phyloP scores from a whole-genome alignment of 768 basidiomycete genomes.

The Leccinum subtestaceum region DNA sequence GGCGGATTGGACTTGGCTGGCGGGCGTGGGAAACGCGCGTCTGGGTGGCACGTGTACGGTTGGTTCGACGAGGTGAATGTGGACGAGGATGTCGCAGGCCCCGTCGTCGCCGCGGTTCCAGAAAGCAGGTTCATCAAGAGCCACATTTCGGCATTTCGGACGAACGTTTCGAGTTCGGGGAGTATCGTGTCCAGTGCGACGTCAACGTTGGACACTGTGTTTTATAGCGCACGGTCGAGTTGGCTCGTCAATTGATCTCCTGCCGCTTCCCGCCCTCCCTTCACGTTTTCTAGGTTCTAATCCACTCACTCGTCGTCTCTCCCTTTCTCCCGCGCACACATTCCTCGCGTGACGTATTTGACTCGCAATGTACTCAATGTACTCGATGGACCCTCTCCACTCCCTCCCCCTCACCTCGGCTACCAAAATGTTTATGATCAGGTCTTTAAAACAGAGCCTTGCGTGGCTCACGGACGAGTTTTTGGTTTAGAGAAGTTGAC shows the following conservation, averaged over 20 bases:
- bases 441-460: background rate
- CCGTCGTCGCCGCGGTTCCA: background rate
- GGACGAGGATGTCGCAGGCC: background rate
- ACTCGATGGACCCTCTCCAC: background rate
- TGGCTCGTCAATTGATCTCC: slow-evolving; percentile 11
- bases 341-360: background rate
- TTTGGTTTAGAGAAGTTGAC: background rate
- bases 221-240: slow-evolving; percentile 33
- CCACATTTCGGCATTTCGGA: slow-evolving; percentile 13
- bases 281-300: background rate
- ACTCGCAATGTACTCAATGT: background rate
- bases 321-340: background rate
- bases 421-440: slow-evolving; percentile 2
- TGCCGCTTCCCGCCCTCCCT: too few relatives aligned
- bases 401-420: background rate
- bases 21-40: slow-evolving; percentile 32
- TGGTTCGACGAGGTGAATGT: background rate
- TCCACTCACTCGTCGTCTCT: background rate
- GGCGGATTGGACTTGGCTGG: slow-evolving; percentile 32
- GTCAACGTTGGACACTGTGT: slow-evolving; percentile 24
- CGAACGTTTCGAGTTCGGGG: background rate
- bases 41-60: slow-evolving; percentile 32
- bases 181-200: slow-evolving; percentile 18
- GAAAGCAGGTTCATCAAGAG: slow-evolving; percentile 7
- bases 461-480: background rate